These are phyloP conservation scores for Boletus subcaerulescens DNA, from an alignment of 768 basidiomycete species.

Conservation along the genomic window DNA sequence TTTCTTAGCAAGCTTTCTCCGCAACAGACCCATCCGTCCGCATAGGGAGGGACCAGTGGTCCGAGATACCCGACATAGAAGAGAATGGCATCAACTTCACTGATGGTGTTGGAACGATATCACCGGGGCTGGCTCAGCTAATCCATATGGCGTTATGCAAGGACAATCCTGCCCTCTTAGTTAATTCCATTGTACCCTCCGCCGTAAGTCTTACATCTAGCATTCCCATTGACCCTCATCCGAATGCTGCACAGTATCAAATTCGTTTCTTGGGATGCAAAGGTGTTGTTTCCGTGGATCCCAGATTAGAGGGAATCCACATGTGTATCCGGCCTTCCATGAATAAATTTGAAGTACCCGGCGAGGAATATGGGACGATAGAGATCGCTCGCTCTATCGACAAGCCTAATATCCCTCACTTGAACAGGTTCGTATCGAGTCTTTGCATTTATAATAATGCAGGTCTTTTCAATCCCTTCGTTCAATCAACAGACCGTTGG, in stretches of 20 bases:
- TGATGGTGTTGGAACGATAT: conserved; percentile 82
- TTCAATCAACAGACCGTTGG: conserved; percentile 51
- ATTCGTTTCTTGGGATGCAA: conserved; percentile 84
- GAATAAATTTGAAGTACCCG: conserved; percentile 65
- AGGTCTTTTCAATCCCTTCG: neutral
- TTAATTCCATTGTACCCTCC: conserved; percentile 46
- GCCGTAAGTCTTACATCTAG: conserved; percentile 46
- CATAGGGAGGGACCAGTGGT: conserved; percentile 58
- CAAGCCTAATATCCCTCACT: conserved; percentile 56
- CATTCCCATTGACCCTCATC: neutral
- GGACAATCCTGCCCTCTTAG: conserved; percentile 35
- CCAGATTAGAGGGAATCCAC: conserved; percentile 46
- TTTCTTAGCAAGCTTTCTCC: conserved; percentile 65
- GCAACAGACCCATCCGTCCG: conserved; percentile 72
- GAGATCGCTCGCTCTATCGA: conserved; percentile 71
- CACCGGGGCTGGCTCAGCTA: conserved; percentile 48
- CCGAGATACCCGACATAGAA: conserved; percentile 57
- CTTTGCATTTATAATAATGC: neutral
- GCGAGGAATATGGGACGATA: conserved; percentile 52
- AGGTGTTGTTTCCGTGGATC: conserved; percentile 73
- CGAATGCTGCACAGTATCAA: conserved; percentile 50
- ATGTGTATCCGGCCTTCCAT: conserved; percentile 74
- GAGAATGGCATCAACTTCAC: conserved; percentile 51
- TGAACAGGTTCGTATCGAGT: conserved; percentile 64
- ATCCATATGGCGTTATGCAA: conserved; percentile 60